Conservation (phyloP, 2,329 filamentous ascomycete genomes). For the Teratosphaeria pseudoeucalypti region DNA sequence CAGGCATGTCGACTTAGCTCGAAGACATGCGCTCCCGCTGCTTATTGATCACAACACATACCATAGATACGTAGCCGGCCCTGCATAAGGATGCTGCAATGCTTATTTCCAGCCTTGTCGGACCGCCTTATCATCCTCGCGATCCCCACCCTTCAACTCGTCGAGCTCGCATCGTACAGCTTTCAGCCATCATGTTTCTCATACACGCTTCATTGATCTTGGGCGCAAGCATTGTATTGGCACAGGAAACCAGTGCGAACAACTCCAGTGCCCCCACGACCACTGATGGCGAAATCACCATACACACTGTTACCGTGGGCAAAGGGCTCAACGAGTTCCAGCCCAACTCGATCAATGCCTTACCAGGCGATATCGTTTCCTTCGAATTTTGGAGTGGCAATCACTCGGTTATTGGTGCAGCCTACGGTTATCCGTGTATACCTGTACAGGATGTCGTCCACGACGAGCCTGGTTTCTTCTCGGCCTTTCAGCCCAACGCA, state of each 20-base stretch:
- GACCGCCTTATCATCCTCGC: not conserved
- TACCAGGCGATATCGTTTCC: constrained; percentile 31
- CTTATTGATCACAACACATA: too few species aligned
- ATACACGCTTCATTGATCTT: not conserved
- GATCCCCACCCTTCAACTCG: not conserved
- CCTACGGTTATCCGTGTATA: constrained; percentile 32
- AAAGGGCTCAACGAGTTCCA: constrained; percentile 26
- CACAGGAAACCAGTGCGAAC: not conserved
- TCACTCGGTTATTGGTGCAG: constrained; percentile 34
- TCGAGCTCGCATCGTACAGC: not conserved
- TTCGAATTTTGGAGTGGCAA: constrained; percentile 34
- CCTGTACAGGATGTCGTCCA: constrained; percentile 20
- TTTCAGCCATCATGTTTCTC: not conserved
- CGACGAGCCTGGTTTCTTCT: constrained; percentile 17
- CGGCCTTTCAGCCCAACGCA: constrained; percentile 9
- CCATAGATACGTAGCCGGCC: too few species aligned
- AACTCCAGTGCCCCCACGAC: constrained; percentile 2
- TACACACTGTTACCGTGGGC: constrained; percentile 29
- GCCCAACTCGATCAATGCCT: constrained; percentile 29
- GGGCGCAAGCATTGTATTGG: not conserved
- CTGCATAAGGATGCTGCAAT: not conserved
- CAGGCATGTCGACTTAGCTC: too few species aligned
- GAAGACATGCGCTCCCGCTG: too few species aligned
- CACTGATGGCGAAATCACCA: constrained; percentile 10
- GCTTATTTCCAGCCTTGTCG: not conserved